phyloP scores from a whole-genome alignment of 1,284 basidiomycete species.

The Rhodotorula glutinis region DNA sequence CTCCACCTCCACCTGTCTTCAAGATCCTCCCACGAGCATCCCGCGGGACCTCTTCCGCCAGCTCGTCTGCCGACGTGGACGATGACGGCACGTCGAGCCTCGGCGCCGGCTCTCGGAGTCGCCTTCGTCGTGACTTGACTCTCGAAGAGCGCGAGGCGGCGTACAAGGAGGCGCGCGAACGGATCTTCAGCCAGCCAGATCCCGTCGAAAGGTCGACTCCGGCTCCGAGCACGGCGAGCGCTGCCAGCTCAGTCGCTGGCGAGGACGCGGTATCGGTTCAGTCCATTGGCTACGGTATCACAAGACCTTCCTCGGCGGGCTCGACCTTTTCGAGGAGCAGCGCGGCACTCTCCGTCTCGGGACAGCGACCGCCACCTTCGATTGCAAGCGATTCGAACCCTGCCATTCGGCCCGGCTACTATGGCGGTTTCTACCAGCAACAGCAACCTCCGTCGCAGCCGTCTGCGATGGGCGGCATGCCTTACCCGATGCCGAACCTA shows the following conservation, averaged over 20 bases:
- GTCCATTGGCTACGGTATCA: conserved; percentile 18
- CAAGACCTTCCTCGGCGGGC: conserved; percentile 30
- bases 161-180: conserved; percentile 41
- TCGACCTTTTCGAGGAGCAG: conserved; percentile 37
- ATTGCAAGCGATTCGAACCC: conserved; percentile 26
- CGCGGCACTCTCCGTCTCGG: conserved; percentile 27
- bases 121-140: conserved; percentile 26
- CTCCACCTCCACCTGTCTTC: conserved; percentile 25
- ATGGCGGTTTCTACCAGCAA: conserved; percentile 4
- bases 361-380: conserved; percentile 26
- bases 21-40: conserved; percentile 36
- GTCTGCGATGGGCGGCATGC: background rate
- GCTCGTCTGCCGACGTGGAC: conserved; percentile 28
- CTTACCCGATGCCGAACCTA: conserved; percentile 7
- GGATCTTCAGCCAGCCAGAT: conserved; percentile 37
- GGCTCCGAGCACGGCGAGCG: conserved; percentile 13
- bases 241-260: conserved; percentile 4
- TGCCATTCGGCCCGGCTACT: conserved; percentile 13
- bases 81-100: conserved; percentile 22
- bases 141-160: conserved; percentile 39
- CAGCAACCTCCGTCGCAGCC: background rate
- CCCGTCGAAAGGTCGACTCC: background rate
- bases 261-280: conserved; percentile 8
- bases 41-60: conserved; percentile 23
- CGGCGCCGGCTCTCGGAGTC: background rate